Evolutionary conservation across 1,284 basidiomycete species (phyloP).

Genomic region (Schizopora paradoxa): DNA sequence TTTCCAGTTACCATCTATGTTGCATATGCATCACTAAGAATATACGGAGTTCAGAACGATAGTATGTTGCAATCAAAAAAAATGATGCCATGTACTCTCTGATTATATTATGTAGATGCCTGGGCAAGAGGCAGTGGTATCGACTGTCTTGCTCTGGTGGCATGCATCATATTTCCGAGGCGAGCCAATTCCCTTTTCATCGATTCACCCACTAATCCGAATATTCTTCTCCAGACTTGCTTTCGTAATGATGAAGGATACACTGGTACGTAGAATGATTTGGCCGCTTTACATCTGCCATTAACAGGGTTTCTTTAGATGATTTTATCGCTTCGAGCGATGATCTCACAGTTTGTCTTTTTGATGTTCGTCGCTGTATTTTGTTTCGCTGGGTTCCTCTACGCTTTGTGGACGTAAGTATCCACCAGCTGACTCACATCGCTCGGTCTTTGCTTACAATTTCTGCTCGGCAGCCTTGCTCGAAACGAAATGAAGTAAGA

Average conservation of each 20-base stretch:
- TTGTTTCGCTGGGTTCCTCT: constrained; percentile 86
- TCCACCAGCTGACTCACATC: not conserved
- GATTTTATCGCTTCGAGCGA: constrained; percentile 73
- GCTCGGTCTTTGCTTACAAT: constrained; percentile 11
- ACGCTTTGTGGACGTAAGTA: constrained; percentile 84
- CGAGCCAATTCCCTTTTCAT: constrained; percentile 24
- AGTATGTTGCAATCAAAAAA: constrained; percentile 34
- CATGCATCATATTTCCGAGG: constrained; percentile 85
- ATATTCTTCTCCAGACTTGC: constrained; percentile 49
- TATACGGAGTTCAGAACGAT: constrained; percentile 66
- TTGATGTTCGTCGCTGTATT: constrained; percentile 87
- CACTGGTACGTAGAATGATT: constrained; percentile 42
- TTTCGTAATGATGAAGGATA: constrained; percentile 85
- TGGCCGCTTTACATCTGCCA: not conserved
- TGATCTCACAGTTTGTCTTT: constrained; percentile 72
- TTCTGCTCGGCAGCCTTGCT: constrained; percentile 47
- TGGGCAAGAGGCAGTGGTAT: constrained; percentile 64
- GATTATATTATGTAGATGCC: constrained; percentile 33
- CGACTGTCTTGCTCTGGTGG: constrained; percentile 73
- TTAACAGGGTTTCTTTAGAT: constrained; percentile 32
- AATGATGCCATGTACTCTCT: not conserved
- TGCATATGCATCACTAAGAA: constrained; percentile 66
- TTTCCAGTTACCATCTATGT: constrained; percentile 66
- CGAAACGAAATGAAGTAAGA: constrained; percentile 51
- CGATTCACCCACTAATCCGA: too few relatives aligned